Conservation (phyloP, 371 early-diverging fungal genomes). For the Mortierella sp. region DNA sequence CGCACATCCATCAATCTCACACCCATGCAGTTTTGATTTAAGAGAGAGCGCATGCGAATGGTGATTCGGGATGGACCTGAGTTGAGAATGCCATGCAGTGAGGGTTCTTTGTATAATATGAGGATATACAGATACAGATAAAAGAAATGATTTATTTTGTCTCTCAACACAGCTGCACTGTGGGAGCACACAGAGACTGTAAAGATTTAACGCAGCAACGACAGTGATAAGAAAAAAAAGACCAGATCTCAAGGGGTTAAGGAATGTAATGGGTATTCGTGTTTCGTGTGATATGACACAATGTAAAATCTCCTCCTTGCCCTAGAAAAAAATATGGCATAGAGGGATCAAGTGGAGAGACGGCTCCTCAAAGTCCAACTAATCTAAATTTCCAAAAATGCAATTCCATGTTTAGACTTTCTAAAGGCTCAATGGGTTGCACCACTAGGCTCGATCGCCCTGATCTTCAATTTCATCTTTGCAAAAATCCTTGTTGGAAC, state of each 20-base stretch:
- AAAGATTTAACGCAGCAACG: too few relatives aligned
- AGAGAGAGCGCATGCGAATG: not conserved
- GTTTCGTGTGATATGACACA: not conserved
- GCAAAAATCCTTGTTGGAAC: constrained; percentile 78
- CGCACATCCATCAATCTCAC: too few relatives aligned
- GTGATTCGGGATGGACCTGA: too few relatives aligned
- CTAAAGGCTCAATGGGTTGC: constrained; percentile 82
- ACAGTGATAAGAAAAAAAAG: not conserved
- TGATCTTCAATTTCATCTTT: constrained; percentile 80
- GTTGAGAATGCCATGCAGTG: too few relatives aligned
- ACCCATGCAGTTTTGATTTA: not conserved
- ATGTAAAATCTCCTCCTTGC: not conserved
- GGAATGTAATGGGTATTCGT: not conserved
- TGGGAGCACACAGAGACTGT: too few relatives aligned
- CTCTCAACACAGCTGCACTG: too few relatives aligned
- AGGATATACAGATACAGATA: too few relatives aligned
- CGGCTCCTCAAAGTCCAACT: not conserved
- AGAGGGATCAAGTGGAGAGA: not conserved
- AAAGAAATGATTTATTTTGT: too few relatives aligned
- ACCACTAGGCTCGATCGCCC: constrained; percentile 75
- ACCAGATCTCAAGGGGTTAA: not conserved
- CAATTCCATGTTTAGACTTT: constrained; percentile 64
- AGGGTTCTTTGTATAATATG: too few relatives aligned
- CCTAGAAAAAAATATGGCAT: not conserved
- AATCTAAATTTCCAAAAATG: not conserved